Conservation (phyloP, 2,329 filamentous ascomycete genomes). For the Berkeleyomyces rouxiae region DNA sequence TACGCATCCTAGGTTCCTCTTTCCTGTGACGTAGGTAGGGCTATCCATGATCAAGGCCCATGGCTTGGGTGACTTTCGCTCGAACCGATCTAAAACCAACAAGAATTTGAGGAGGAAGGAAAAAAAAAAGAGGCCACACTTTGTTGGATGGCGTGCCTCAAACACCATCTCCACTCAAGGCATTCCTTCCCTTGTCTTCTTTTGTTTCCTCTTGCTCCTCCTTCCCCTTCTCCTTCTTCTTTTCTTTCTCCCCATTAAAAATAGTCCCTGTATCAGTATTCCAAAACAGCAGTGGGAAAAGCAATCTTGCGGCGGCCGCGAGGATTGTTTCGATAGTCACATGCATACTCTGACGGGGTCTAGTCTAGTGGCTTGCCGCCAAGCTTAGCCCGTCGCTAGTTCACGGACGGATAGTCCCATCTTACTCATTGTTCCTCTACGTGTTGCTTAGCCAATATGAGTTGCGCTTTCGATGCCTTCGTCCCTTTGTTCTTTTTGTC, state of each 20-base stretch:
- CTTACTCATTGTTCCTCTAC: background rate
- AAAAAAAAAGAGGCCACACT: background rate
- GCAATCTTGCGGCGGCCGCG: background rate
- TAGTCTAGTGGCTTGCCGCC: no score
- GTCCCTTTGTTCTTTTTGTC: background rate
- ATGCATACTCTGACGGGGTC: no score
- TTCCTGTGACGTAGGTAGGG: background rate
- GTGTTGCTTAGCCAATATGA: background rate
- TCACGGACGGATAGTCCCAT: background rate
- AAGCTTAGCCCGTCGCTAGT: background rate
- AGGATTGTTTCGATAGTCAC: no score
- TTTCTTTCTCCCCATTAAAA: background rate
- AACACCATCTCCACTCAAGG: background rate
- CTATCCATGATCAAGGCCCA: background rate
- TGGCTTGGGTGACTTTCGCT: background rate
- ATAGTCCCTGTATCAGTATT: background rate
- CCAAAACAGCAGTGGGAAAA: background rate
- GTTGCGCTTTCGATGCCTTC: background rate
- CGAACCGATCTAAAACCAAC: background rate
- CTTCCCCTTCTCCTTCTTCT: background rate
- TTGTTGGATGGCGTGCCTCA: background rate
- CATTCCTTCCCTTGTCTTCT: conserved; percentile 13
- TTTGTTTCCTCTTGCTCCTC: background rate
- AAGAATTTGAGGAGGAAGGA: background rate
- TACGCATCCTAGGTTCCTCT: background rate